Conservation (phyloP, 1,284 basidiomycete species). For the Naganishia sp. region DNA sequence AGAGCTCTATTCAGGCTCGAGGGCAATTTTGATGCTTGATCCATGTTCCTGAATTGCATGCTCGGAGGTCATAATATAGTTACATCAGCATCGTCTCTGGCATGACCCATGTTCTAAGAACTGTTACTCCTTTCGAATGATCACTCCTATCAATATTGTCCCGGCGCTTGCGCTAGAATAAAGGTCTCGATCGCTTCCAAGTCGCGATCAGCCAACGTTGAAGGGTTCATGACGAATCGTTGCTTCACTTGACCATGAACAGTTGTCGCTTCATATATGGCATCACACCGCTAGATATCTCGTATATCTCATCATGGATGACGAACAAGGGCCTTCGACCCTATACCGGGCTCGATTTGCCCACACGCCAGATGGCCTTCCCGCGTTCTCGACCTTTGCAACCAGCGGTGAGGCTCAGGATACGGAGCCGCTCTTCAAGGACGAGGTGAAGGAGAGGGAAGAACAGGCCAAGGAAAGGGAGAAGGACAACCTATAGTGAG, state of each 20-base stretch:
- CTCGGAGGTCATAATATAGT: too few species aligned
- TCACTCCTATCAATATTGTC: too few species aligned
- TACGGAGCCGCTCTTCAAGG: constrained; percentile 28
- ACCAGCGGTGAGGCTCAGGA: constrained; percentile 34
- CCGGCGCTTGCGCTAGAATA: not conserved
- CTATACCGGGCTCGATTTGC: constrained; percentile 28
- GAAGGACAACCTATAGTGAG: constrained; percentile 32
- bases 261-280: not conserved
- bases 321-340: constrained; percentile 28
- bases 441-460: constrained; percentile 37
- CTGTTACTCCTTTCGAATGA: too few species aligned
- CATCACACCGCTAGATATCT: not conserved
- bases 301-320: constrained; percentile 19
- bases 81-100: too few species aligned
- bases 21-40: not conserved
- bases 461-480: constrained; percentile 33
- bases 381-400: constrained; percentile 27
- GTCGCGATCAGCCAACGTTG: not conserved
- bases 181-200: constrained; percentile 2
- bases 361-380: constrained; percentile 27
- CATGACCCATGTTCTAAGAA: too few species aligned
- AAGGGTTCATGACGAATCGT: constrained; percentile 11
- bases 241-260: not conserved
- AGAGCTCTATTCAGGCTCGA: constrained; percentile 21
- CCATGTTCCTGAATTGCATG: not conserved